Evolutionary conservation across 495 filamentous ascomycete species (phyloP), one percentile per base, ranked within the genome.

Genomic region (Penicillium alfredii): DNA sequence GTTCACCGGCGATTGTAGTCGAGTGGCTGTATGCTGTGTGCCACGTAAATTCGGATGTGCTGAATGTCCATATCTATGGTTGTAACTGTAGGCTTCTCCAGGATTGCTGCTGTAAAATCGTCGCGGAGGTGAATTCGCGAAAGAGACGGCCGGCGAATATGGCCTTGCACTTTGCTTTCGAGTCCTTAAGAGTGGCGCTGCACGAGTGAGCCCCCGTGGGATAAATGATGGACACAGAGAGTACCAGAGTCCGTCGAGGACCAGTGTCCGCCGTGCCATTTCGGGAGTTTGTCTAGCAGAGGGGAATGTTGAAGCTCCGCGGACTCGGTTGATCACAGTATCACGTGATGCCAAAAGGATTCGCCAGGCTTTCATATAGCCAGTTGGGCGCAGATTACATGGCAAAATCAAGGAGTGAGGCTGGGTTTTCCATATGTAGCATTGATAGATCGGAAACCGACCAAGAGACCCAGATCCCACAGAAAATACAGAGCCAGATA

Each of bases 181-280:
- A n/a, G 22, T 31, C 28, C 27, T 33, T 7, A 47, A 18, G 14
- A 49, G 27, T 27, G 17, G 16, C 8, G 39, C 24, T 6, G 42
- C 36, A 14, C 42, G 44, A 38, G 25, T 35, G 13, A 64, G 26
- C 7, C 42, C 24, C 6, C 33, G 28, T 0, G 33, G 35, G 13
- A 33, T 65, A 38, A 79, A 67, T 30, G 72, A 76, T 22, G 78
- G 81, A 58, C 79, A 81, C 17, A 86, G 62, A 58, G 72, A 80
- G 49, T 76, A 73, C 79, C 77, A 83, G 28, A 84, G 66, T 36
- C 75, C 80, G 55, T 83, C 78, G 25, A 79, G 42, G 19, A 70
- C 53, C 20, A 77, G 49, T 41, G 66, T 56, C 45, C 51, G 53
- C 35, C 53, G 60, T 33, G 66, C 60, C 76, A 76, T 76, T 52